These are phyloP conservation scores for Sarocladiaceae sp. DNA, from an alignment of 2,329 filamentous ascomycete genomes.

Conservation along the genomic window DNA sequence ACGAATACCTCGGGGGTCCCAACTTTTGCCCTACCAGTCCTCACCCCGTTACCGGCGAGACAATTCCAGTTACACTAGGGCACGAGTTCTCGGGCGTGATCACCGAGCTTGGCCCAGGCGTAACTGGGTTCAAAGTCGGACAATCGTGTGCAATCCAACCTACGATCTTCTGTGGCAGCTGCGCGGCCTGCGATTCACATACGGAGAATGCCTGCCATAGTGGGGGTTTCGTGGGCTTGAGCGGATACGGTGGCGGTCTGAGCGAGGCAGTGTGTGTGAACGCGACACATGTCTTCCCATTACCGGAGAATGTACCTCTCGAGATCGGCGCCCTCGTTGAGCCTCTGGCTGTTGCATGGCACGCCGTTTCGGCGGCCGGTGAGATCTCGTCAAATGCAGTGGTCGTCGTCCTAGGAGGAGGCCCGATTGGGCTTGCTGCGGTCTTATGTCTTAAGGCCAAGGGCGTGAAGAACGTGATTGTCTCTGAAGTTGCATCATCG, in stretches of 20 bases:
- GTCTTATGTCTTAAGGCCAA: slow-evolving; percentile 51
- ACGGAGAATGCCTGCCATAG: slow-evolving; percentile 26
- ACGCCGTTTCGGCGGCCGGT: slow-evolving; percentile 35
- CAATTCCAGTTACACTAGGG: slow-evolving; percentile 51
- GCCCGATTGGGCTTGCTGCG: slow-evolving; percentile 56
- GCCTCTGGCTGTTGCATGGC: slow-evolving; percentile 58
- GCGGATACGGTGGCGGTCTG: slow-evolving; percentile 45
- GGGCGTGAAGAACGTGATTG: slow-evolving; percentile 48
- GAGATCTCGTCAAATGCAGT: slow-evolving; percentile 32
- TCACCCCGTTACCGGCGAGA: slow-evolving; percentile 50
- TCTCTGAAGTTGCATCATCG: slow-evolving; percentile 46
- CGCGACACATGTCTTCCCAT: slow-evolving; percentile 34
- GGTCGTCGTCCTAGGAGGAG: slow-evolving; percentile 52
- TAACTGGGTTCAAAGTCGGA: slow-evolving; percentile 39
- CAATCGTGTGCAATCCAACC: slow-evolving; percentile 52
- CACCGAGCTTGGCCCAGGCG: slow-evolving; percentile 45
- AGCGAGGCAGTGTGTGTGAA: slow-evolving; percentile 45
- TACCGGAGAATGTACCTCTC: slow-evolving; percentile 44
- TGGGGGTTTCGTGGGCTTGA: slow-evolving; percentile 35
- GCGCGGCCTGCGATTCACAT: slow-evolving; percentile 44
- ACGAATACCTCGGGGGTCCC: slow-evolving; percentile 23
- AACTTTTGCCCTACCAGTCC: slow-evolving; percentile 19
- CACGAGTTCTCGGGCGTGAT: slow-evolving; percentile 58
- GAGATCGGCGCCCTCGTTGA: slow-evolving; percentile 55
- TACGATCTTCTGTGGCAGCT: slow-evolving; percentile 47